These are phyloP conservation scores for Podospora comata DNA, from an alignment of 495 filamentous ascomycete species.

Conservation along the genomic window DNA sequence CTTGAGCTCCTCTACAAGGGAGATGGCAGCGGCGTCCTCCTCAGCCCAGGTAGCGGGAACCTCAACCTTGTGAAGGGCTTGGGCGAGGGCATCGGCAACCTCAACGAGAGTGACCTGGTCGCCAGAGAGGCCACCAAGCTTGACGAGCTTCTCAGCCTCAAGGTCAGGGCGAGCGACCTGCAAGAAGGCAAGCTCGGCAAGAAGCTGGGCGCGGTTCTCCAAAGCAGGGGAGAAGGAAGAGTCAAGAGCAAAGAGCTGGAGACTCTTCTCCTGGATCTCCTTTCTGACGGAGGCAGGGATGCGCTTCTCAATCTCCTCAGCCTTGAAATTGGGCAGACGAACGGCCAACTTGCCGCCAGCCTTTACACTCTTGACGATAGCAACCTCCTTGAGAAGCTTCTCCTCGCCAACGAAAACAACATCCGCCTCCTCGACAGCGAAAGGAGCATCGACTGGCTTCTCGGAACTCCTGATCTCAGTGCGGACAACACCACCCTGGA, in stretches of 20 bases:
- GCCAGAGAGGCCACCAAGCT: conserved; percentile 30
- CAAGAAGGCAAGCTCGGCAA: conserved; percentile 78
- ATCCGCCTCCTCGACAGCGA: conserved; percentile 73
- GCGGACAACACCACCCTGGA: conserved; percentile 79
- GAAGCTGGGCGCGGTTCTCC: conserved; percentile 58
- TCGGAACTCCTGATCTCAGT: conserved; percentile 82
- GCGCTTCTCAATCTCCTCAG: conserved; percentile 88
- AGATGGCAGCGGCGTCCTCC: conserved; percentile 49
- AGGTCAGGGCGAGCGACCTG: conserved; percentile 63
- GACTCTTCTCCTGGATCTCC: conserved; percentile 60
- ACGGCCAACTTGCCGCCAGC: conserved; percentile 69
- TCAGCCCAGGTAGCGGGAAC: conserved; percentile 76
- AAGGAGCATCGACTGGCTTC: conserved; percentile 79
- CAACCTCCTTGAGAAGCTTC: conserved; percentile 72
- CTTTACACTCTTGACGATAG: conserved; percentile 68
- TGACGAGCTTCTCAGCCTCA: conserved; percentile 46
- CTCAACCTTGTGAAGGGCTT: conserved; percentile 66
- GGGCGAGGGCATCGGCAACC: conserved; percentile 63
- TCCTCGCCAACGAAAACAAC: conserved; percentile 73
- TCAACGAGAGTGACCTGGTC: conserved; percentile 53
- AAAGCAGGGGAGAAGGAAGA: conserved; percentile 60
- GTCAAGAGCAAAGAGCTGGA: conserved; percentile 73
- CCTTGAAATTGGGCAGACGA: conserved; percentile 71
- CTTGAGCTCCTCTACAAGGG: conserved; percentile 60
- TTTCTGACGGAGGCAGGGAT: conserved; percentile 65